Evolutionary conservation across 1,284 basidiomycete genomes (phyloP).

Genomic region (Bjerkandera adusta): DNA sequence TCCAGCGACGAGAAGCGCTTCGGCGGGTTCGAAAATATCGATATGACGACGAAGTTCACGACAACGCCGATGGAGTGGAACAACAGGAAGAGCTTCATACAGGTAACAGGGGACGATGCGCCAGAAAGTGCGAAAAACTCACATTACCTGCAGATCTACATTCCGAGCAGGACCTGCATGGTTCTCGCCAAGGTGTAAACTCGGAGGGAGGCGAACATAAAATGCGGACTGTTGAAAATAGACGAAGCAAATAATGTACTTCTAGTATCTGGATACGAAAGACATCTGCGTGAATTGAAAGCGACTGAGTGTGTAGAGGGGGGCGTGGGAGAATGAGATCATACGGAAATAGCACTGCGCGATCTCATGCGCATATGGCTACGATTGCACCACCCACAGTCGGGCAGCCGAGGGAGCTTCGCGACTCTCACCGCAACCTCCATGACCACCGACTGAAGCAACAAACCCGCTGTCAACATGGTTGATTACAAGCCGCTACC

Average conservation of each 20-base stretch:
- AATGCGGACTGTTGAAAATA: background rate
- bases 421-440: background rate
- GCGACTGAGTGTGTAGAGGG: too few species aligned
- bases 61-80: slow-evolving; percentile 94
- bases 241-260: background rate
- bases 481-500: slow-evolving; percentile 5
- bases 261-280: too few species aligned
- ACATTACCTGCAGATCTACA: slow-evolving; percentile 60
- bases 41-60: slow-evolving; percentile 63
- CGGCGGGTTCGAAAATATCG: slow-evolving; percentile 87
- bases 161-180: slow-evolving; percentile 73
- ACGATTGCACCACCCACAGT: too few species aligned
- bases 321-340: too few species aligned
- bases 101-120: slow-evolving; percentile 48
- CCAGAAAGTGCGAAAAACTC: background rate
- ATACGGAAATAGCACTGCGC: too few species aligned
- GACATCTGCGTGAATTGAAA: too few species aligned
- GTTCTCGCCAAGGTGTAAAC: slow-evolving; percentile 56
- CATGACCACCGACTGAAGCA: slow-evolving; percentile 1
- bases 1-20: slow-evolving; percentile 86
- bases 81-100: slow-evolving; percentile 82
- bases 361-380: too few species aligned
- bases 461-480: too few species aligned
- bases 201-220: slow-evolving; percentile 9
- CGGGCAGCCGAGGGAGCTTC: too few species aligned